Base-by-base conservation (phyloP, 1,284 basidiomycete species). In the Porodaedalea pini region DNA sequence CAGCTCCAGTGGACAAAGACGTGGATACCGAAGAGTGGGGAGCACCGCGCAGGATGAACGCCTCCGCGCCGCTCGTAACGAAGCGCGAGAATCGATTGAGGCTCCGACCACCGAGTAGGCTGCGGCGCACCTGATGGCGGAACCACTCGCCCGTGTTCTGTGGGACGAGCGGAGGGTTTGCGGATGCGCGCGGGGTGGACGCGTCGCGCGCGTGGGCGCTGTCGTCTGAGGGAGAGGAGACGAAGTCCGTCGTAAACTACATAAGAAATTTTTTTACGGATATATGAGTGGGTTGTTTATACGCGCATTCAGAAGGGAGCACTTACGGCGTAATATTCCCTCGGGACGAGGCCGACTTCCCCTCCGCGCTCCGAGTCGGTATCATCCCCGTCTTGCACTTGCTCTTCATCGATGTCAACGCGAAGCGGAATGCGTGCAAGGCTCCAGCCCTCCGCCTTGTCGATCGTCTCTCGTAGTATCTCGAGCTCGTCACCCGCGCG, bases 1-100 rank as follows among this genome's bases (percentile, higher is more conserved):
- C 8, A 8, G 8, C 11, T 5, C 4, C 41, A 3, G n/a, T 19
- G 2, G 2, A 1, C 15, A 13, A 15, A 60, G 62, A n/a, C n/a
- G 59, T 54, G 52, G 47, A 43, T 47, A 45, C n/a, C 7, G 48
- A 19, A 13, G 55, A 45, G 27, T 49, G 23, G 4, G 59, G 47
- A 2, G 65, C 59, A 2, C 88, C 88, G 50, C 85, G 81, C 17
- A 91, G 76, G 4, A 91, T 78, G 73, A 84, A 92, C 57, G 86
- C 85, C 68, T 93, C 91, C 5, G 90, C 90, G 39, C 91, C 90
- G 60, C 85, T 89, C 1, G 87, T 90, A 19, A 93, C 91, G 67
- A 92, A 93, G 61, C 78, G 85, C 0, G 88, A 90, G 72, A 92
- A 93, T 17, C 90, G 78, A 67, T 93, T 92, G 56, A 92, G 71